These are phyloP conservation scores for Calonectria hongkongensis DNA, from an alignment of 2,329 filamentous ascomycete species.

Conservation along the genomic window DNA sequence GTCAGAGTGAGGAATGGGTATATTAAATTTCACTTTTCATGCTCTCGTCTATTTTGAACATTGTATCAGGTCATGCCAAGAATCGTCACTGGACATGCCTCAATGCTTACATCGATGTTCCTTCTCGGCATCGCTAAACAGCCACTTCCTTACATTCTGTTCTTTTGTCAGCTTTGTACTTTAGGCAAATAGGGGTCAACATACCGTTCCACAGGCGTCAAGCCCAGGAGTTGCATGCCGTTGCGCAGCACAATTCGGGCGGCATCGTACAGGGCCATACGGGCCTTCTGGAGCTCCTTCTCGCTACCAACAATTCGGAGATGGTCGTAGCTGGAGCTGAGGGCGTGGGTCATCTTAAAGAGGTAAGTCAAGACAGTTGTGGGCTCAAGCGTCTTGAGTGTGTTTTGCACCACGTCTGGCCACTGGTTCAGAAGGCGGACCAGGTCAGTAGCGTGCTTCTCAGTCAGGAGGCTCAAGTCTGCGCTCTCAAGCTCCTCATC, in stretches of 20 bases:
- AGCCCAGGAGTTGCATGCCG: constrained; percentile 87
- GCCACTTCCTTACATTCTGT: constrained; percentile 51
- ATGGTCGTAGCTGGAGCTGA: constrained; percentile 88
- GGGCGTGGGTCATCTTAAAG: constrained; percentile 89
- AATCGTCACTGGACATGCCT: constrained; percentile 37
- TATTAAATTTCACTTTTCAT: constrained; percentile 55
- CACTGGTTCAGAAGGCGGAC: constrained; percentile 87
- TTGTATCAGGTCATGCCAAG: constrained; percentile 35
- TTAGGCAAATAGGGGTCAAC: constrained; percentile 23
- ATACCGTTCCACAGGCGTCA: constrained; percentile 81
- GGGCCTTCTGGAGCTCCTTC: constrained; percentile 77
- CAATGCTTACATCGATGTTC: constrained; percentile 30
- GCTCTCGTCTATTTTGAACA: constrained; percentile 48
- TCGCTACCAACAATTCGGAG: constrained; percentile 89
- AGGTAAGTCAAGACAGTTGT: constrained; percentile 75
- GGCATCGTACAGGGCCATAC: constrained; percentile 86
- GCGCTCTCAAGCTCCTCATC: constrained; percentile 76
- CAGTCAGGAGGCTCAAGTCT: constrained; percentile 80
- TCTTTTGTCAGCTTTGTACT: constrained; percentile 38
- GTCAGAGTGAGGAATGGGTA: constrained; percentile 49
- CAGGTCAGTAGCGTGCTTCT: constrained; percentile 83
- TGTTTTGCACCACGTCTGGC: constrained; percentile 90
- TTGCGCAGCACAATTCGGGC: constrained; percentile 86
- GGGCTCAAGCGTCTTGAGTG: constrained; percentile 88
- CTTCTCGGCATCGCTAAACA: constrained; percentile 15